Evolutionary conservation across 1,139 yeast genomes (phyloP), one percentile per base, ranked within the genome.

Genomic region (Diutina rugosa): DNA sequence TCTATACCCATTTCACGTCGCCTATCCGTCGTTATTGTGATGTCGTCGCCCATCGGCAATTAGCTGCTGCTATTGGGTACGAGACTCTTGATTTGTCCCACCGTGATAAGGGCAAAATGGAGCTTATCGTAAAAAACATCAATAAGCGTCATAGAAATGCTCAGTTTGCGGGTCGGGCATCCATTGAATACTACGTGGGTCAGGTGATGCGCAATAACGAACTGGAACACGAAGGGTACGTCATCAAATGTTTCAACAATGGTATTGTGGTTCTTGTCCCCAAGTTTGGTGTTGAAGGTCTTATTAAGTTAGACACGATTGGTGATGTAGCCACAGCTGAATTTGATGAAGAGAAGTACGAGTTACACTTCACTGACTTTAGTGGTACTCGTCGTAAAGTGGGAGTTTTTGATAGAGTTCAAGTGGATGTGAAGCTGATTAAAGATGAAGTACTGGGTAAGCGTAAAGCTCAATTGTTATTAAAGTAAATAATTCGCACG

Each of bases 11-110:
- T 78, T 95, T 91, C 76, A 95, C 99, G 1, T 90, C 98, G 0
- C 99, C 99, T 14, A 95, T 95, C 67, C 85, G 99, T 73, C 86
- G 99, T 69, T 95, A 89, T 69, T 96, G 99, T 74, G 99, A 95
- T 71, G 87, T 95, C 57, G 95, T 95, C 55, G 99, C 96, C 0
- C 99, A 95, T 69, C 81, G 99, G 66, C 99, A 95, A 71, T 75
- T 95, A 54, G 98, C 99, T 0, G 98, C 95, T 16, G 97, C 99
- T 1, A 93, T 95, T 59, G 97, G 88, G 1, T 93, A 91, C 69
- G 99, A 93, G 69, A 80, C 85, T 51, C 72, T 93, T 61, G 91
- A 89, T 64, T 78, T 85, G 61, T 78, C 83, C 55, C 97, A 91
- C 66, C 81, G 97, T 66, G 97, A 93, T 66, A 91, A 90, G 70